Base-by-base conservation (phyloP, 1,284 basidiomycete genomes). In the Leccinum subspadiceum region DNA sequence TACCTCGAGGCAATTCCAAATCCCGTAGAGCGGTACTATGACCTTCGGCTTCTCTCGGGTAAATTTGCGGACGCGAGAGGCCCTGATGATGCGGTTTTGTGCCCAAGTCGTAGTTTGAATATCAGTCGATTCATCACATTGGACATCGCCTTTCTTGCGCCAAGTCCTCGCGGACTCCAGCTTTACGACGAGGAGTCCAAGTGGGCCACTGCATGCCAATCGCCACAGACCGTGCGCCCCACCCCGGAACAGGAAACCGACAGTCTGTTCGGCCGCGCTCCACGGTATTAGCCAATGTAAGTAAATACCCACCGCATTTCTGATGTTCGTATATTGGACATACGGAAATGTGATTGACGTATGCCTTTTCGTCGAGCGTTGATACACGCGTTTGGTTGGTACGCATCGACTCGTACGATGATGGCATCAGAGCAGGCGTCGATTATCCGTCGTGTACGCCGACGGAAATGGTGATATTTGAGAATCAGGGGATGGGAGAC, bases 391-490 rank as follows among this genome's bases (percentile, higher is more conserved):
- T 54, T 58, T 54, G 8, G 17, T 6, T 13, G n/a, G 26, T 57
- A 48, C 24, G 22, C 26, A 33, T 7, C 41, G 31, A 20, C 5
- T 51, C 6, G 7, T 53, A 49, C 48, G 53, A 48, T 35, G 3
- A 35, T 24, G 2, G 50, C 63, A 44, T 56, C 59, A 4, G 44
- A 20, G 41, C 48, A 44, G 50, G 39, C 44, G 26, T 48, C 15
- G 49, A 60, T 63, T 55, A 41, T 12, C 41, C 26, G 52, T 53
- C 44, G 51, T 56, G 50, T 48, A 7, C 29, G 31, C 20, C n/a
- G 22, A 35, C 56, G 58, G 67, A 41, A 17, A 66, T 55, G 63
- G 51, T 2, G 13, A 52, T 31, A 24, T 6, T 55, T 54, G 48
- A 50, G 59, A 53, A 62, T 62, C 35, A 39, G 9, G 5, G n/a